Conservation (phyloP, 169 alveolate genomes). For the Plasmodium adleri region DNA sequence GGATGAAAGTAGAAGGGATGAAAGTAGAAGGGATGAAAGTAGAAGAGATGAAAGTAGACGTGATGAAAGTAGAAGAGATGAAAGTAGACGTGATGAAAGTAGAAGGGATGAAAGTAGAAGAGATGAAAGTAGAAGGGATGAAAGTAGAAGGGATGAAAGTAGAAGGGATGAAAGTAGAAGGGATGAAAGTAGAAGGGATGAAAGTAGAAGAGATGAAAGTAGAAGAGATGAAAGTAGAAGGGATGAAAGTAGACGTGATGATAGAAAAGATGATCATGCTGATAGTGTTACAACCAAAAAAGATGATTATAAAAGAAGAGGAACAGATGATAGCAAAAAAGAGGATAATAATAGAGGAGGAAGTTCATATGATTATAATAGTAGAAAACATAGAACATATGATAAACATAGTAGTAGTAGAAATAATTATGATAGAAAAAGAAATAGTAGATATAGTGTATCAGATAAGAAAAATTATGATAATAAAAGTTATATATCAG, state of each 20-base stretch:
- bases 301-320: conserved; percentile 2
- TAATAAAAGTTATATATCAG: conserved; percentile 34
- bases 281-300: neutral
- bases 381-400: conserved; percentile 9
- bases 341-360: conserved; percentile 11
- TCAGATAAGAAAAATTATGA: conserved; percentile 46
- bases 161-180: conserved; percentile 23
- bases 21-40: conserved; percentile 5
- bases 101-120: conserved; percentile 9
- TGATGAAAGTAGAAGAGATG: neutral
- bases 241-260: neutral
- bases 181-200: conserved; percentile 5
- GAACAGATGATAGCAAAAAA: conserved; percentile 12
- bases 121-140: conserved; percentile 18
- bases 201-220: neutral
- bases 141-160: conserved; percentile 12
- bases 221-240: neutral
- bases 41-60: conserved; percentile 5
- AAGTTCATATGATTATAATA: conserved; percentile 39
- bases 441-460: conserved; percentile 36
- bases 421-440: conserved; percentile 42
- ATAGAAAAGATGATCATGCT: conserved; percentile 6
- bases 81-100: neutral
- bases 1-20: conserved; percentile 13
- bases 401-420: conserved; percentile 30